Percentiles rank a stretch among this genome's conserved stretches.
Evolutionary conservation across 2,329 filamentous ascomycete species (phyloP).

Genomic region (Pleurostoma richardsiae): DNA sequence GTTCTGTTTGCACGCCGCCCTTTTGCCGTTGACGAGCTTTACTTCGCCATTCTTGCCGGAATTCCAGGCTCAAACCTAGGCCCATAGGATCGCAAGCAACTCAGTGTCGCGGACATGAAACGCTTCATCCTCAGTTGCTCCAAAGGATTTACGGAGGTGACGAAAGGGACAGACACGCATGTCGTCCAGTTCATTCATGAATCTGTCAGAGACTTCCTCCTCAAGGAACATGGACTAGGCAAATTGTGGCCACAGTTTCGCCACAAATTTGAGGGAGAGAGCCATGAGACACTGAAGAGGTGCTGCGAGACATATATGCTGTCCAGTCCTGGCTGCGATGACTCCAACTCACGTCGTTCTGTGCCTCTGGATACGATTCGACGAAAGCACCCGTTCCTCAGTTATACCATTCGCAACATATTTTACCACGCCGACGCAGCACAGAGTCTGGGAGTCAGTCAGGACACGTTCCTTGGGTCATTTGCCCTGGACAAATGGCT

Average conservation of each 20-base stretch:
- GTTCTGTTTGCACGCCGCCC: constrained; percentile 41
- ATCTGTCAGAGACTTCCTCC: constrained; percentile 7
- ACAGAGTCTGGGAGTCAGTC: not conserved
- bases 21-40: constrained; percentile 33
- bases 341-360: not conserved
- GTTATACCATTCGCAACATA: not conserved
- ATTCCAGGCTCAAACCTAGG: constrained; percentile 4
- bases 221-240: constrained; percentile 9
- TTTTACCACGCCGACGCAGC: constrained; percentile 2
- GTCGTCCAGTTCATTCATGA: constrained; percentile 2
- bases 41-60: constrained; percentile 33
- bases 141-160: constrained; percentile 40
- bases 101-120: constrained; percentile 14
- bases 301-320: constrained; percentile 7
- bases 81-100: constrained; percentile 17
- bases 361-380: not conserved
- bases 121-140: constrained; percentile 32
- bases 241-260: constrained; percentile 7
- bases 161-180: constrained; percentile 12
- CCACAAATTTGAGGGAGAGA: constrained; percentile 6
- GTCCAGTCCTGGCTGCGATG: too few species aligned
- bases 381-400: not conserved
- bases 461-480: not conserved
- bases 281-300: constrained; percentile 10
- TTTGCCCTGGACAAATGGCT: constrained; percentile 3